Evolutionary conservation across 2,329 filamentous ascomycete genomes (phyloP), one percentile per base, ranked within the genome.

Genomic region (Claviceps africana): DNA sequence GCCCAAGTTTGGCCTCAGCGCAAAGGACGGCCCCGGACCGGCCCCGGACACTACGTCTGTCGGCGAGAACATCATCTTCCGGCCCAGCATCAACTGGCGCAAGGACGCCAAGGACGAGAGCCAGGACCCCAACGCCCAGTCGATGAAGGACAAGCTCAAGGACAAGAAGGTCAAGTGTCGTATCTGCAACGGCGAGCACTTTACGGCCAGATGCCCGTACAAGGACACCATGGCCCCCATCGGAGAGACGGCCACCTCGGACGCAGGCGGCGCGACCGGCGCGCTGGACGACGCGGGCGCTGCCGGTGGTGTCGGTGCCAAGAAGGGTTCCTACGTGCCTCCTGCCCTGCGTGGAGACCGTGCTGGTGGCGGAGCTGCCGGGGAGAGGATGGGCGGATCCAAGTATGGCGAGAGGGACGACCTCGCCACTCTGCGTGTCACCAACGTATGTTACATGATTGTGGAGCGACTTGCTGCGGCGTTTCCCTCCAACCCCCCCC

Each of bases 161-260:
- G 90, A 96, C 76, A 95, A 96, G 82, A 94, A 96, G 77, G 94
- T 98, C 78, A 97, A 97, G 81, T 98, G 93, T 73, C 86, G 93
- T 79, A 97, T 98, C 68, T 98, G 93, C 76, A 87, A 84, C 68
- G 93, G 91, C 67, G 93, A 98, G 77, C 93, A 98, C 82, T 98
- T 97, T 78, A 98, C 93, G 43, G 91, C 91, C 60, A 85, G 93
- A 70, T 98, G 93, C 82, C 93, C 93, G 37, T 98, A 95, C 84
- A 98, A 97, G 78, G 93, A 97, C 69, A 98, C 91, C 62, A 96
- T 98, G 89, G 89, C 91, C 37, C 93, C 87, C 39, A 81, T 90
- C 56, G 82, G 83, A 59, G 81, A 82, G 68, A 74, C 71, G 52
- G 68, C 66, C 47, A 65, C 66, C 33, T 76, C 70, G 56, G 81